These are phyloP conservation scores for Sugiyamaella valdiviana DNA, from an alignment of 805 yeast genomes.

Conservation along the genomic window DNA sequence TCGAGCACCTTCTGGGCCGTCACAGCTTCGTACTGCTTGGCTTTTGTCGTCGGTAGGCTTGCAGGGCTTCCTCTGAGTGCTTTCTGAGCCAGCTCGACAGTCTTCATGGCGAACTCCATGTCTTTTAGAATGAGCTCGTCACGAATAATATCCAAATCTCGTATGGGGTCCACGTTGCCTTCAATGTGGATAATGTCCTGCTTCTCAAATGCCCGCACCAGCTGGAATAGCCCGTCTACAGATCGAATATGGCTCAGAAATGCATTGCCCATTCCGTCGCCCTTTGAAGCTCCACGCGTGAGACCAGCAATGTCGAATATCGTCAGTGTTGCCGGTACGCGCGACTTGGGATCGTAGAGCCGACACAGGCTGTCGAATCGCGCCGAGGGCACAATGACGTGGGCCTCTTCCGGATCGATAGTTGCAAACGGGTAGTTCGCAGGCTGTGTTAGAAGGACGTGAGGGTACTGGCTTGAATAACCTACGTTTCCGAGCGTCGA, in stretches of 20 bases:
- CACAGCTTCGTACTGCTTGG: slow-evolving; percentile 36
- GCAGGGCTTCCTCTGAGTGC: slow-evolving; percentile 83
- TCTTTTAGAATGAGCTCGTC: slow-evolving; percentile 57
- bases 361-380: slow-evolving; percentile 44
- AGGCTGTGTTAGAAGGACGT: slow-evolving; percentile 25
- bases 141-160: slow-evolving; percentile 4
- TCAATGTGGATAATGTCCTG: slow-evolving; percentile 64
- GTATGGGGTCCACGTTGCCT: slow-evolving; percentile 36
- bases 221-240: slow-evolving; percentile 66
- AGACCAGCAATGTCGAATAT: slow-evolving; percentile 67
- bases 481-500: slow-evolving; percentile 49
- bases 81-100: slow-evolving; percentile 69
- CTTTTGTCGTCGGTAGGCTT: slow-evolving; percentile 49
- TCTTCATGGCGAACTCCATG: slow-evolving; percentile 57
- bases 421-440: slow-evolving; percentile 72
- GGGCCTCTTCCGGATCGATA: slow-evolving; percentile 64
- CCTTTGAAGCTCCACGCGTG: slow-evolving; percentile 55
- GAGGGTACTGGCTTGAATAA: no score
- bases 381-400: slow-evolving; percentile 46
- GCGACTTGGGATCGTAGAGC: slow-evolving; percentile 45
- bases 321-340: slow-evolving; percentile 50
- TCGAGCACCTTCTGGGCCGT: slow-evolving; percentile 35
- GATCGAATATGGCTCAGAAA: slow-evolving; percentile 62
- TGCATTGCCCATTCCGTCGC: slow-evolving; percentile 71
- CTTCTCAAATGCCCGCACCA: slow-evolving; percentile 59